phyloP scores from a whole-genome alignment of 108 stramenopile species.

The Nitzschia inconspicua region DNA sequence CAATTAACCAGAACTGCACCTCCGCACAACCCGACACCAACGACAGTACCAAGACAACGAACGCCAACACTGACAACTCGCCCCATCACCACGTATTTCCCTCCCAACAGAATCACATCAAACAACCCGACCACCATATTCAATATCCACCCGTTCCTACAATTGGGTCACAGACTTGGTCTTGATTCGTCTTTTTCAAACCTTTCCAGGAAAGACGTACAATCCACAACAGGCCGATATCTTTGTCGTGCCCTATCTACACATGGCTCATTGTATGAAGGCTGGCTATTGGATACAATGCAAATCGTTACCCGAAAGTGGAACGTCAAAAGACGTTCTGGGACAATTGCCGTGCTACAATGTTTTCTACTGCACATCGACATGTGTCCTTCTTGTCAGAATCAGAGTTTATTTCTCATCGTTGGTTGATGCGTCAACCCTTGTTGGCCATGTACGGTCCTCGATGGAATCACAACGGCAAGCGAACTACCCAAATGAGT shows the following conservation, averaged over 20 bases:
- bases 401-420: neutral
- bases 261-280: constrained; percentile 26
- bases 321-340: neutral
- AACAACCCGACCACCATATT: too few relatives aligned
- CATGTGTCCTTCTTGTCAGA: constrained; percentile 4
- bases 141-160: too few relatives aligned
- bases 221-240: constrained; percentile 26
- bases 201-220: constrained; percentile 14
- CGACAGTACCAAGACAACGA: too few relatives aligned
- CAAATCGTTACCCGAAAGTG: neutral
- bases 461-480: neutral
- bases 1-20: too few relatives aligned
- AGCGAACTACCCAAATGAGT: neutral
- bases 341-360: neutral
- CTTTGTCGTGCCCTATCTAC: constrained; percentile 37
- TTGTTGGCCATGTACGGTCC: neutral
- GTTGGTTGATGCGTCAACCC: neutral
- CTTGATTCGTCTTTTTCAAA: constrained; percentile 11
- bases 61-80: too few relatives aligned
- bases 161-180: constrained; percentile 13
- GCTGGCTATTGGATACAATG: neutral
- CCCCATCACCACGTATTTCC: too few relatives aligned
- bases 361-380: neutral
- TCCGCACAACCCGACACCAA: too few relatives aligned
- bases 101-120: too few relatives aligned